A percentile compares a stretch with the other conserved stretches of the same genome.
phyloP scores from a whole-genome alignment of 1,139 yeast genomes.

The Hansenula lynferdii region DNA sequence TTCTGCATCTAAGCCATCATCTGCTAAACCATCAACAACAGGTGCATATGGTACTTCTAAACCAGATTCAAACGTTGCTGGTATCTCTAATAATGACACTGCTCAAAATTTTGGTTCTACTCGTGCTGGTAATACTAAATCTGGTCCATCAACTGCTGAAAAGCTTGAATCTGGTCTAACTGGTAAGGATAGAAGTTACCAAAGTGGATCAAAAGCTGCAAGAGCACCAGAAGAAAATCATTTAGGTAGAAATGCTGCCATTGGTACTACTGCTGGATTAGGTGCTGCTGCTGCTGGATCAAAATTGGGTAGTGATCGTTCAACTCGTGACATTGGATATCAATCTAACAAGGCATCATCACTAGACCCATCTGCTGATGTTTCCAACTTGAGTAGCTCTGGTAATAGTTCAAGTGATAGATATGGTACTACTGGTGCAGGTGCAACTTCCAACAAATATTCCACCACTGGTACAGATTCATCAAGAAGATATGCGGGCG shows the following conservation, averaged over 20 bases:
- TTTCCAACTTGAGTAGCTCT: neutral
- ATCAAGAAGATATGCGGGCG: slow-evolving; percentile 1
- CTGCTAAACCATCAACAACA: neutral
- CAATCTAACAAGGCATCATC: no score
- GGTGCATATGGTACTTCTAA: neutral
- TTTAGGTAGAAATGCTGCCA: neutral
- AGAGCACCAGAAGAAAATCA: no score
- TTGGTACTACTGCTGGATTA: neutral
- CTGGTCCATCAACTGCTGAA: slow-evolving; percentile 1
- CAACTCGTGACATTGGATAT: no score
- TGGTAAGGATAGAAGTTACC: neutral
- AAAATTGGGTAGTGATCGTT: no score
- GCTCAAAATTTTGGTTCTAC: neutral
- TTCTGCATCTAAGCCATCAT: slow-evolving; percentile 3
- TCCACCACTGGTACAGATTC: neutral
- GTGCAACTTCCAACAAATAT: neutral
- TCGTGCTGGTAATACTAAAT: neutral
- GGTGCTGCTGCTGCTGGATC: neutral
- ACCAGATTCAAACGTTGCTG: slow-evolving; percentile 3
- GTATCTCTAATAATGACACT: neutral
- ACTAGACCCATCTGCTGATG: no score
- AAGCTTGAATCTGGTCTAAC: neutral
- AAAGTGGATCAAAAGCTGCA: neutral
- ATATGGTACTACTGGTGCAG: neutral
- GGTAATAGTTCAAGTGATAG: neutral